Evolutionary conservation across 495 filamentous ascomycete species (phyloP), one percentile per base, ranked within the genome.

Genomic region (Coniosporium apollinis): DNA sequence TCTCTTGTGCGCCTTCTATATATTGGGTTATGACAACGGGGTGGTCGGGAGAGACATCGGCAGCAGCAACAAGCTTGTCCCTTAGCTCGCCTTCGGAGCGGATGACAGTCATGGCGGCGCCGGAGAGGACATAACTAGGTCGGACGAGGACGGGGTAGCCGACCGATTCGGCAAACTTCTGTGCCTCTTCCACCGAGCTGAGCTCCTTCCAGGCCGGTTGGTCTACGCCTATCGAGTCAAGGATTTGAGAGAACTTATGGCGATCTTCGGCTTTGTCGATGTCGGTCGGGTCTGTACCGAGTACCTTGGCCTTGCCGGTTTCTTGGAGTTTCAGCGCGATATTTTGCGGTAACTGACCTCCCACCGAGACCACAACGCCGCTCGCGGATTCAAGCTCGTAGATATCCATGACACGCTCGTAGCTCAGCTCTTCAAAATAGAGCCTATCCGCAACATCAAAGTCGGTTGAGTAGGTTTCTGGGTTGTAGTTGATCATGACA

Each of bases 11-110:
- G 44, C 86, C 86, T 58, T 93, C 83, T 42, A 97, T 94, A 61
- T 91, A 94, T 60, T 97, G 91, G 34, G 87, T 94, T 55, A 97
- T 97, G 38, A 97, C 87, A 17, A 97, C 87, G 13, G 87, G 87
- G 58, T 94, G 83, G 51, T 97, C 89, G 24, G 79, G 77, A 14
- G 87, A 94, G 41, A 97, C 89, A 28, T 91, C 82, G 33, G 71
- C 74, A 28, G 87, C 87, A 44, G 89, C 86, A 28, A 78, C 58
- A 20, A 97, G 74, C 60, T 91, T 94, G 42, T 80, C 73, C 55
- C 84, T 75, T 19, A 97, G 67, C 60, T 94, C 84, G 38, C 76
- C 74, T 42, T 82, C 74, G 37, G 76, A 83, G 57, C 82, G 83
- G 45, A 94, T 89, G 19, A 92, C 92, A 54, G 82, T 94, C 87